These are phyloP conservation scores for Alternaria atra DNA, from an alignment of 2,329 filamentous ascomycete species.

Conservation along the genomic window DNA sequence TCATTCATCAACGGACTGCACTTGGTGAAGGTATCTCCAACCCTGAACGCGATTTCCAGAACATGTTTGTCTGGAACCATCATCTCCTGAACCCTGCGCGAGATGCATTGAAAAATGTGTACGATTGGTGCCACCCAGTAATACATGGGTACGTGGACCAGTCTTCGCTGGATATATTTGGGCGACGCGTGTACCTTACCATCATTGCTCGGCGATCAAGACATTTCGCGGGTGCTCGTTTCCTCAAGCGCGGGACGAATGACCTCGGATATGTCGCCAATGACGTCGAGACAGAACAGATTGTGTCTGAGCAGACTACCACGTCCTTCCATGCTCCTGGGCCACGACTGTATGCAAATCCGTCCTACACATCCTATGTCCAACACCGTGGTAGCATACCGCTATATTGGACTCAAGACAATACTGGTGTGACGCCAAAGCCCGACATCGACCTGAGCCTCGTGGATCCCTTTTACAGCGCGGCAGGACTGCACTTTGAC, in stretches of 20 bases:
- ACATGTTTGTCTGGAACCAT: slow-evolving; percentile 99
- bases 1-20: slow-evolving; percentile 78
- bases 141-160: slow-evolving; percentile 98
- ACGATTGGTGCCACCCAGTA: slow-evolving; percentile 95
- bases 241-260: slow-evolving; percentile 93
- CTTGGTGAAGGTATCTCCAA: slow-evolving; percentile 71
- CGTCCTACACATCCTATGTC: slow-evolving; percentile 93
- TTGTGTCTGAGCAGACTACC: slow-evolving; percentile 91
- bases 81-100: slow-evolving; percentile 83
- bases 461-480: slow-evolving; percentile 94
- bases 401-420: slow-evolving; percentile 97
- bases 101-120: slow-evolving; percentile 76
- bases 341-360: slow-evolving; percentile 83
- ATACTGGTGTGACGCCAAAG: slow-evolving; percentile 92
- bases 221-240: slow-evolving; percentile 92
- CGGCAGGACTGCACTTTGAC: slow-evolving; percentile 93
- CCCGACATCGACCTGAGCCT: slow-evolving; percentile 95
- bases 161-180: slow-evolving; percentile 77
- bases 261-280: slow-evolving; percentile 96
- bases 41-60: slow-evolving; percentile 75
- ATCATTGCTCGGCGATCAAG: slow-evolving; percentile 92
- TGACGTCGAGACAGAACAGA: slow-evolving; percentile 98
- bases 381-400: slow-evolving; percentile 97
- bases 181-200: slow-evolving; percentile 87
- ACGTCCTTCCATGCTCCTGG: slow-evolving; percentile 96